These are phyloP conservation scores for Miamiensis avidus DNA, from an alignment of 169 alveolate genomes.

Conservation along the genomic window DNA sequence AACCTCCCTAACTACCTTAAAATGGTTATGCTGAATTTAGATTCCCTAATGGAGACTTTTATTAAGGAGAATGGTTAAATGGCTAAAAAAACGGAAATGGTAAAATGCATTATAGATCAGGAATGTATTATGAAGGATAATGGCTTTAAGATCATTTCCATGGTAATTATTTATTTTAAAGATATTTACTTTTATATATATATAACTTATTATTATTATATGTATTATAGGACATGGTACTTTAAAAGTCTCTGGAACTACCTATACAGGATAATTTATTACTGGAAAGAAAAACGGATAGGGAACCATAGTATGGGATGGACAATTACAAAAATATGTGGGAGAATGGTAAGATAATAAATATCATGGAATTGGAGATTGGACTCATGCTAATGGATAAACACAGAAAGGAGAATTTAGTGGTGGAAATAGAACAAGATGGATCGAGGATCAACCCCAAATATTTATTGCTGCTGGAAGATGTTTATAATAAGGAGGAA, in stretches of 20 bases:
- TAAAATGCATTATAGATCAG: background rate
- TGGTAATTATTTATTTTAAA: background rate
- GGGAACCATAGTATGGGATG: background rate
- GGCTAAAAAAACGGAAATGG: background rate
- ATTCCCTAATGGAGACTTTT: background rate
- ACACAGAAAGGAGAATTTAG: background rate
- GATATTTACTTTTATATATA: too few species aligned
- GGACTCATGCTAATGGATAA: background rate
- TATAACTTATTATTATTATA: too few species aligned
- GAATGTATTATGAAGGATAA: background rate
- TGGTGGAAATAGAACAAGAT: background rate
- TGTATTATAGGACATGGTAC: background rate
- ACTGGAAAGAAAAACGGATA: background rate
- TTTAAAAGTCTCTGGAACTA: background rate
- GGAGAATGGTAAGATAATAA: background rate
- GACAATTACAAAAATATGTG: background rate
- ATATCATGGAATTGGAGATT: background rate
- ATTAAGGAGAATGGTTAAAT: background rate
- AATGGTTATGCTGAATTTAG: background rate
- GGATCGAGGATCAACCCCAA: background rate
- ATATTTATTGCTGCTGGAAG: background rate
- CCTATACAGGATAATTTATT: background rate
- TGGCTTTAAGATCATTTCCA: background rate
- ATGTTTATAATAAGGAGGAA: background rate
- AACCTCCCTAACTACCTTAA: background rate